Evolutionary conservation across 73 alveolate genomes (phyloP), one percentile per base, ranked within the genome.

Genomic region (Paramecium sexaurelia): DNA sequence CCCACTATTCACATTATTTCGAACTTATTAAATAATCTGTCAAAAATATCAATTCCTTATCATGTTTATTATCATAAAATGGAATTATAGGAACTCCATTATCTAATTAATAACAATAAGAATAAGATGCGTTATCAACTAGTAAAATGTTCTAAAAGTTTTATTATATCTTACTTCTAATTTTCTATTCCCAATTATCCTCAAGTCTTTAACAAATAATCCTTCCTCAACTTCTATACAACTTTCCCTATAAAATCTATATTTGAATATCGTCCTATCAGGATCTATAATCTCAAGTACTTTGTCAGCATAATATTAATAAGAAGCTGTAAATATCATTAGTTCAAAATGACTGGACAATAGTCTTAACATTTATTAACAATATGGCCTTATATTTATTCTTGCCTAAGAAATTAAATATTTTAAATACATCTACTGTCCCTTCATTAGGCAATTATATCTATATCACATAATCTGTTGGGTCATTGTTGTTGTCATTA

Each of bases 291-390:
- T 9, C 8, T 24, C 94, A 15, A 97, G 84, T 47, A 97, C 95
- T 5, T 96, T 95, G 89, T 97, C 99, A 0, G 99, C 99, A 91
- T 97, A 97, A 11, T 92, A 93, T 91, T 97, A 93, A 27, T 92
- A 96, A 3, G 99, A 96, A 66, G 99, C 99, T 27, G 99, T 97
- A 73, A 97, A 96, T 33, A 97, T 92, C 3, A 96, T 98, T 68
- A 97, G 57, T 85, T 87, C 97, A 84, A 92, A 97, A 89, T 91
- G 91, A 13, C 94, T 75, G 1, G 97, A 93, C 19, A 97, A 93
- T 15, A 92, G 90, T 66, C 91, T 88, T 45, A 97, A 89, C 93
- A 97, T 96, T 82, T 94, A 78, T 57, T 92, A 83, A 29, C 94
- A 94, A 55, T 93, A 95, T 69, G 98, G 98, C 55, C 99, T 85